Base-by-base conservation (phyloP, 495 filamentous ascomycete species). In the Tetracladium marchalianum region DNA sequence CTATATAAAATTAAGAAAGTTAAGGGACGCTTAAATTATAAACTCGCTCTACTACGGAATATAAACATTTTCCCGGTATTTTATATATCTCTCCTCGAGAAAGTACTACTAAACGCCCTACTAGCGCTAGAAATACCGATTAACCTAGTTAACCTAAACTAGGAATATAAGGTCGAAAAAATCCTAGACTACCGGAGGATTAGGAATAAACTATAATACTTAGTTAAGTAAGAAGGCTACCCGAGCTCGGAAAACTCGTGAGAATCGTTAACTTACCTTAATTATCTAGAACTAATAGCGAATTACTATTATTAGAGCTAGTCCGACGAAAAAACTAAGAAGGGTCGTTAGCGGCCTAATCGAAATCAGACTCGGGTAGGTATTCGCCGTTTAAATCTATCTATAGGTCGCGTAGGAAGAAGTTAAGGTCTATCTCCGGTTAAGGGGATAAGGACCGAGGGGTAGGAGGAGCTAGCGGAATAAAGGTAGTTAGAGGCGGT, bases 1-100 rank as follows among this genome's bases (percentile, higher is more conserved):
- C n/a, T n/a, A n/a, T n/a, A n/a, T n/a, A n/a, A n/a, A n/a, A n/a
- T n/a, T n/a, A n/a, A n/a, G n/a, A n/a, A n/a, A n/a, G n/a, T n/a
- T n/a, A n/a, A n/a, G 31, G 35, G n/a, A 31, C 27, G 22, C 33
- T 33, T 48, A 33, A 38, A 43, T 16, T 48, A 48, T 41, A 41
- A 41, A 43, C 17, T 48, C 15, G 5, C 31, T 34, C 12, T 48
- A 42, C 18, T 43, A 31, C 18, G 42, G 27, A 31, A 15, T 24
- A 41, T 39, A 47, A 39, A 47, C 39, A 39, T 47, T 27, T 47
- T 41, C 22, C 11, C 27, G 17, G 16, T 48, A 31, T 48, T 41
- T 27, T 43, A 48, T 41, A 41, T 41, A 9, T 43, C 38, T 32
- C 19, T 48, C 31, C 18, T 48, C 40, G 27, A 41, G 34, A 12